Conservation (phyloP, 441 rosid species). For the Euphorbia celastroides region DNA sequence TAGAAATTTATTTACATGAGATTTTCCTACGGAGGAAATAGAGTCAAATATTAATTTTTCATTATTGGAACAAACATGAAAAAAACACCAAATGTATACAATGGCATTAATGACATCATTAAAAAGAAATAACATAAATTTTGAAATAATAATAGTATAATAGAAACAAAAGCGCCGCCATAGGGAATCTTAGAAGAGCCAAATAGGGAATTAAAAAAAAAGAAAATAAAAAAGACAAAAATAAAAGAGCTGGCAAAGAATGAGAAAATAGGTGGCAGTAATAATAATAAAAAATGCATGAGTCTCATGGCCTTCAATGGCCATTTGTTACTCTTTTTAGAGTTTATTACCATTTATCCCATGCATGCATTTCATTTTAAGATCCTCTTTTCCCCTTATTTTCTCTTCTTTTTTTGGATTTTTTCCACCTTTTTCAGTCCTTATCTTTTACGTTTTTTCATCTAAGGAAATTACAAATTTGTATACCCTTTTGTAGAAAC, state of each 20-base stretch:
- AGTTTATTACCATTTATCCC: neutral
- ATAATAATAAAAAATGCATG: neutral
- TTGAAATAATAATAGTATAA: too few species aligned
- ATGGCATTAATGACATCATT: too few species aligned
- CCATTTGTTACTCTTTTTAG: neutral
- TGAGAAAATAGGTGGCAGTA: neutral
- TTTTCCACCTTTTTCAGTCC: neutral
- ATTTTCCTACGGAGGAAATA: too few species aligned
- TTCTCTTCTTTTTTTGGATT: neutral
- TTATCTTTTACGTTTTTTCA: neutral
- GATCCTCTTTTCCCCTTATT: neutral
- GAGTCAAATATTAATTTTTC: too few species aligned
- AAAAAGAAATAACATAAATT: too few species aligned
- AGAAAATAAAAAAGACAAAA: neutral
- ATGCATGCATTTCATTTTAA: constrained; percentile 1
- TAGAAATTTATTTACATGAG: too few species aligned
- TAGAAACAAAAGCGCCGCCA: neutral
- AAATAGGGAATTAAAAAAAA: neutral
- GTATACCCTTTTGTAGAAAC: neutral
- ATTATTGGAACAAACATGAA: neutral
- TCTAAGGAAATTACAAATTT: neutral
- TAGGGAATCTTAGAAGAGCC: neutral
- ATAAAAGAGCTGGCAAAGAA: neutral
- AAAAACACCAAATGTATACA: too few species aligned
- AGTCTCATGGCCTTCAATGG: neutral